A percentile compares a stretch with the other conserved stretches of the same genome.
These are phyloP conservation scores for Omphalea diandra DNA, from an alignment of 441 rosid genomes.

Conservation along the genomic window DNA sequence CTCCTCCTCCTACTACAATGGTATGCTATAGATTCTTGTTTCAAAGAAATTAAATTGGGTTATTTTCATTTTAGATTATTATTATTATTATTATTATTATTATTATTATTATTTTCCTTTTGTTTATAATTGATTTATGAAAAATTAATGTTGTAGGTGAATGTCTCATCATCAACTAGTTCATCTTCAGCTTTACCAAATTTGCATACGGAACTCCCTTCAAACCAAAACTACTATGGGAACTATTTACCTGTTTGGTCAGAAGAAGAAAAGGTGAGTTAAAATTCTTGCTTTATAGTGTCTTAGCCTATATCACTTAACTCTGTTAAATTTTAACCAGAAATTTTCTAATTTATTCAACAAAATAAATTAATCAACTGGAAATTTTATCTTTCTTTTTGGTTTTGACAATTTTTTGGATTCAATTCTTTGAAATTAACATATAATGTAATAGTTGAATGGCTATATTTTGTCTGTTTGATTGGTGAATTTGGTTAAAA, in stretches of 20 bases:
- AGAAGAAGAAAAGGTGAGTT: slow-evolving; percentile 47
- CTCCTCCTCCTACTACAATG: slow-evolving; percentile 26
- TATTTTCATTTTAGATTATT: not conserved
- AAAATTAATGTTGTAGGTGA: slow-evolving; percentile 35
- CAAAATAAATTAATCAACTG: too few relatives aligned
- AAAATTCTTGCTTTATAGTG: not conserved
- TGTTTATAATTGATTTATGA: not conserved
- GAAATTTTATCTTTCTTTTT: too few relatives aligned
- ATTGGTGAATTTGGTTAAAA: slow-evolving; percentile 21
- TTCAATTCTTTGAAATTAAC: too few relatives aligned
- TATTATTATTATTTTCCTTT: not conserved
- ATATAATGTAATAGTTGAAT: too few relatives aligned
- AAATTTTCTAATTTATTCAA: too few relatives aligned
- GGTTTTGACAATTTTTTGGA: too few relatives aligned
- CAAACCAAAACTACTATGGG: slow-evolving; percentile 57
- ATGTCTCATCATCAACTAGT: slow-evolving; percentile 39
- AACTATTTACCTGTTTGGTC: slow-evolving; percentile 31
- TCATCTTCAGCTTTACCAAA: slow-evolving; percentile 38
- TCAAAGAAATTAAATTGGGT: too few relatives aligned
- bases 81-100: too few relatives aligned
- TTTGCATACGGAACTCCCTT: slow-evolving; percentile 66
- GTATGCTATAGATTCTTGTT: slow-evolving; percentile 20
- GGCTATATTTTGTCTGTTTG: not conserved
- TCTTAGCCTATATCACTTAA: not conserved
- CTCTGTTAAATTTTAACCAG: not conserved